Evolutionary conservation across 164 flowering plant species (phyloP).

Genomic region (Euptelea pleiosperma): DNA sequence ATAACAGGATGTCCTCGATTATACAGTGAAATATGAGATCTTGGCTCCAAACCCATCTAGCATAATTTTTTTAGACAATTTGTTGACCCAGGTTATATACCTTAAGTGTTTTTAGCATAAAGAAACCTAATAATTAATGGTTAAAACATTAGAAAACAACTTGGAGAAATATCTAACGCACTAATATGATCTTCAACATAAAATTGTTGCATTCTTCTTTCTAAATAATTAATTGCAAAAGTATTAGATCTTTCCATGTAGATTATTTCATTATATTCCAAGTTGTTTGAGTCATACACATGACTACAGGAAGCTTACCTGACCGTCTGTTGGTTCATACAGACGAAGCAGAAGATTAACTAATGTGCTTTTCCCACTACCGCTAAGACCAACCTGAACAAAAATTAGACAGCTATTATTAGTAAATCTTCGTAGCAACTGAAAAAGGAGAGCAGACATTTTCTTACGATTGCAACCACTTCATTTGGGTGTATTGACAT

Average conservation of each 20-base stretch:
- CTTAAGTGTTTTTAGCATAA: too few relatives aligned
- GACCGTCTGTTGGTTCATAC: slow-evolving; percentile 87
- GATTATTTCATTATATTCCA: not conserved
- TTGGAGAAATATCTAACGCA: too few relatives aligned
- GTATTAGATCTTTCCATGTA: not conserved
- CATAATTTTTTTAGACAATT: too few relatives aligned
- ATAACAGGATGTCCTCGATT: too few relatives aligned
- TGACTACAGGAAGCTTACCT: slow-evolving; percentile 40
- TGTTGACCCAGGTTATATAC: too few relatives aligned
- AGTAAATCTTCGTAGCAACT: not conserved
- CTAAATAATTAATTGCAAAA: too few relatives aligned
- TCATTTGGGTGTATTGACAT: slow-evolving; percentile 67
- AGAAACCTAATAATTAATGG: too few relatives aligned
- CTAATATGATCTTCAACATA: too few relatives aligned
- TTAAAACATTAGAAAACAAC: too few relatives aligned
- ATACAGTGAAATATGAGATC: too few relatives aligned
- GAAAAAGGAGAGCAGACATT: slow-evolving; percentile 4
- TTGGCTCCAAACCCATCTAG: too few relatives aligned
- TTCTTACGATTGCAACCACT: slow-evolving; percentile 86
- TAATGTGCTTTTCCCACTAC: slow-evolving; percentile 92
- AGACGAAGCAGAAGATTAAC: slow-evolving; percentile 88
- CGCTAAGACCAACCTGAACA: slow-evolving; percentile 91
- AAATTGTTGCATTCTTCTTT: too few relatives aligned
- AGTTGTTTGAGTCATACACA: not conserved
- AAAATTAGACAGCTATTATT: slow-evolving; percentile 8